phyloP scores from a whole-genome alignment of 768 basidiomycete species.

The Boletus subparvulus region DNA sequence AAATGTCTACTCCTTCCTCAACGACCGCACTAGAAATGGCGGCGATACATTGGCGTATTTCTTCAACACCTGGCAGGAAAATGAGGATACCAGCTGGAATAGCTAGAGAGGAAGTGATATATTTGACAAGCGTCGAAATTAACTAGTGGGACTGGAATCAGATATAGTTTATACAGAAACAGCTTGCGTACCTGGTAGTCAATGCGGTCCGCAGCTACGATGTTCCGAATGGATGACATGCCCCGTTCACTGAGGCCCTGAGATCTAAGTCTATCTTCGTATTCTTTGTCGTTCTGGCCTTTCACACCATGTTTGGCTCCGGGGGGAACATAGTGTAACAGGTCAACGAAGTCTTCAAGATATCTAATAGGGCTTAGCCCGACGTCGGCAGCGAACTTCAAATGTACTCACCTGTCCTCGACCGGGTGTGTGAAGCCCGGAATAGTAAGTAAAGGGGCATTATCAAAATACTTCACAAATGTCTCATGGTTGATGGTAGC shows the following conservation, averaged over 20 bases:
- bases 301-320: constrained; percentile 33
- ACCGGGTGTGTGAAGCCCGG: constrained; percentile 83
- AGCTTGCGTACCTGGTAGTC: constrained; percentile 61
- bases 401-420: constrained; percentile 56
- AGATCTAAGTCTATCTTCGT: constrained; percentile 48
- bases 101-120: constrained; percentile 53
- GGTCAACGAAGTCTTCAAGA: constrained; percentile 73
- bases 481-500: constrained; percentile 91
- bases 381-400: neutral
- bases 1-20: constrained; percentile 44
- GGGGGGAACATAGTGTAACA: constrained; percentile 54
- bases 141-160: constrained; percentile 41
- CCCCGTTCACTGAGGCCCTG: constrained; percentile 52
- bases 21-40: constrained; percentile 42
- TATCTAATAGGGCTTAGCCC: constrained; percentile 49
- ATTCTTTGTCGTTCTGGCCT: constrained; percentile 36
- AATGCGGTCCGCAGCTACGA: constrained; percentile 61
- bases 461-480: constrained; percentile 80
- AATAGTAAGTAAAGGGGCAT: constrained; percentile 79
- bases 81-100: constrained; percentile 70
- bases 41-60: constrained; percentile 77
- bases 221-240: constrained; percentile 55
- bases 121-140: constrained; percentile 60
- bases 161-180: neutral
- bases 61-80: constrained; percentile 89